Evolutionary conservation across 106 monocot species (phyloP).

Genomic region (Amphibolis antarctica): DNA sequence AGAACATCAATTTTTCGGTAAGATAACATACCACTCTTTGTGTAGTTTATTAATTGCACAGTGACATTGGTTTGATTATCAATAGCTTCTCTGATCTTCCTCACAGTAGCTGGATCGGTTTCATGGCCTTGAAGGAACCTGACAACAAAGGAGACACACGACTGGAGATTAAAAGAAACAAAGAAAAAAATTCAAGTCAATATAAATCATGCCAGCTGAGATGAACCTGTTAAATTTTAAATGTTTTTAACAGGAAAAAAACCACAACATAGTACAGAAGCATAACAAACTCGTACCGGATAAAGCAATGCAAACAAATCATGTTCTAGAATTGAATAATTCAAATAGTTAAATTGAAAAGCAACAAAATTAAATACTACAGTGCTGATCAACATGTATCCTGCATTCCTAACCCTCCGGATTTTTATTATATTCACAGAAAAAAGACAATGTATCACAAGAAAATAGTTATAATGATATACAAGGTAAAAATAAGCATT

Average conservation of each 20-base stretch:
- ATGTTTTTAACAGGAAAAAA: background rate
- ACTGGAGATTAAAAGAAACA: background rate
- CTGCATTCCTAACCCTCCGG: no score
- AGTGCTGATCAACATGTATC: no score
- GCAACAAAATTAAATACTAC: no score
- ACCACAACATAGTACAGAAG: background rate
- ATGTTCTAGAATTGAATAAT: background rate
- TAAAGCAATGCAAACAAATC: background rate
- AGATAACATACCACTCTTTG: conserved; percentile 71
- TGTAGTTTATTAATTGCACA: conserved; percentile 92
- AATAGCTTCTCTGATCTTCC: conserved; percentile 91
- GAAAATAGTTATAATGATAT: no score
- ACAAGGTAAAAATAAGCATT: no score
- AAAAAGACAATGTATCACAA: no score
- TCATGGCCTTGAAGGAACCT: conserved; percentile 99
- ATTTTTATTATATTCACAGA: no score
- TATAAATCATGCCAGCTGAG: background rate
- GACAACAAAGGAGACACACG: conserved; percentile 6
- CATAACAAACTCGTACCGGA: background rate
- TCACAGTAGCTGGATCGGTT: conserved; percentile 75
- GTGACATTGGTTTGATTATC: conserved; percentile 86
- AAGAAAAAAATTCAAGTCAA: background rate
- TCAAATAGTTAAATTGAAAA: no score
- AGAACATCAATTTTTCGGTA: background rate
- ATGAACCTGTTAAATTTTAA: background rate